phyloP scores from a whole-genome alignment of 805 yeast species.

The Suhomyces sp. region DNA sequence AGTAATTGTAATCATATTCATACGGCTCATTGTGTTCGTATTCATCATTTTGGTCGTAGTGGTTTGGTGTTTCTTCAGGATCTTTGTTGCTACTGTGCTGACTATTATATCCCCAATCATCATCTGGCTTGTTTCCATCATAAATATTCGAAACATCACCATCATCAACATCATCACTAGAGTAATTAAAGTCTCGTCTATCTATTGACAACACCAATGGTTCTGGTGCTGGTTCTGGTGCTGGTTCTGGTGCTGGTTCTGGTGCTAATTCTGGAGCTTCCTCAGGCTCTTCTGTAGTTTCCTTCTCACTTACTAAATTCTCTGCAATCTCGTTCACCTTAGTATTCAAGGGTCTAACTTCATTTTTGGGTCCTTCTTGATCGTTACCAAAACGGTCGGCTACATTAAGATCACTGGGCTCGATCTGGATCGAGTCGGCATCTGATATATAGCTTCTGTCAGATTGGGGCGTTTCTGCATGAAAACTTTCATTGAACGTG shows the following conservation, averaged over 20 bases:
- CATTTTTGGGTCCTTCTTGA: not conserved
- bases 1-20: not conserved
- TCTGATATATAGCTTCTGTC: slow-evolving; percentile 39
- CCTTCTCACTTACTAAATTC: not conserved
- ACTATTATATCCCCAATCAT: slow-evolving; percentile 29
- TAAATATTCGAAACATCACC: slow-evolving; percentile 7
- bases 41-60: not conserved
- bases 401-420: slow-evolving; percentile 30
- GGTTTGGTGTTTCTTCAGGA: no score
- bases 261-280: no score
- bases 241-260: not conserved
- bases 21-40: not conserved
- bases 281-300: not conserved
- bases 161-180: slow-evolving; percentile 11
- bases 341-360: not conserved
- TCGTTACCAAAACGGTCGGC: slow-evolving; percentile 4
- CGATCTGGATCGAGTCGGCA: slow-evolving; percentile 39
- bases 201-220: slow-evolving; percentile 27
- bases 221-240: slow-evolving; percentile 5
- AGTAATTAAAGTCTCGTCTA: slow-evolving; percentile 10
- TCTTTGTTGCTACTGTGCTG: slow-evolving; percentile 14
- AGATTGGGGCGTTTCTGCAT: slow-evolving; percentile 34
- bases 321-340: not conserved
- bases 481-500: slow-evolving; percentile 14
- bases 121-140: slow-evolving; percentile 6